phyloP scores from a whole-genome alignment of 1,284 basidiomycete species.

The Microbotryomycetes sp. region DNA sequence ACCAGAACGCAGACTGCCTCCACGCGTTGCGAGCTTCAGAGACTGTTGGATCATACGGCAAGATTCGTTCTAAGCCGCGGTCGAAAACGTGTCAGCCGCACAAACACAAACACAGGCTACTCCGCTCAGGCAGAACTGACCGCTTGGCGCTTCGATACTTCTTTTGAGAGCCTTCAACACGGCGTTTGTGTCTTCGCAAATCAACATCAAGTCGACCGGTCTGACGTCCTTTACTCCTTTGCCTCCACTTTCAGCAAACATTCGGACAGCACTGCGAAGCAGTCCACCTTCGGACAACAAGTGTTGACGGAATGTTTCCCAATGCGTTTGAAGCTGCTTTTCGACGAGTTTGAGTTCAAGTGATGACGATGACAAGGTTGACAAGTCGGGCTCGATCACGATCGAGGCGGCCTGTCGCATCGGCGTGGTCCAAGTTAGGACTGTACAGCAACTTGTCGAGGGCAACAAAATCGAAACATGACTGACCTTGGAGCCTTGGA shows the following conservation, averaged over 20 bases:
- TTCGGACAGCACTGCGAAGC: slow-evolving; percentile 19
- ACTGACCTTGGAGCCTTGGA: slow-evolving; percentile 17
- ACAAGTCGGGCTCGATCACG: slow-evolving; percentile 12
- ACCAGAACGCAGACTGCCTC: slow-evolving; percentile 9
- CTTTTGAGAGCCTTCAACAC: slow-evolving; percentile 14
- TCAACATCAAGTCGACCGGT: slow-evolving; percentile 12
- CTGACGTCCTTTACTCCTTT: background rate
- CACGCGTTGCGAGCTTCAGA: slow-evolving; percentile 21
- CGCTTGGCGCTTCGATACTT: slow-evolving; percentile 8
- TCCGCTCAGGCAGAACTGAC: background rate
- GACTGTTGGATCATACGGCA: slow-evolving; percentile 25
- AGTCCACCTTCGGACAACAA: slow-evolving; percentile 16
- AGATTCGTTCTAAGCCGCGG: slow-evolving; percentile 16
- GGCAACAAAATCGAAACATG: background rate
- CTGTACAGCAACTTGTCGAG: background rate
- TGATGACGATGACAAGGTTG: slow-evolving; percentile 10
- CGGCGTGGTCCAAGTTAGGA: background rate
- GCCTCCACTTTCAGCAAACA: slow-evolving; percentile 9
- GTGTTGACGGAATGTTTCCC: slow-evolving; percentile 19
- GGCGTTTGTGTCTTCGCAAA: slow-evolving; percentile 25
- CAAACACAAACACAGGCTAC: too few species aligned
- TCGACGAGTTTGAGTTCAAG: slow-evolving; percentile 24
- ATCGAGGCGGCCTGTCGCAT: slow-evolving; percentile 13
- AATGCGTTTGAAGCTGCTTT: slow-evolving; percentile 9
- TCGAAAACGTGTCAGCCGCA: background rate